Percentiles rank a stretch among this genome's conserved stretches.
These are phyloP conservation scores for Plasmodium coatneyi DNA, from an alignment of 169 alveolate genomes.

Conservation along the genomic window DNA sequence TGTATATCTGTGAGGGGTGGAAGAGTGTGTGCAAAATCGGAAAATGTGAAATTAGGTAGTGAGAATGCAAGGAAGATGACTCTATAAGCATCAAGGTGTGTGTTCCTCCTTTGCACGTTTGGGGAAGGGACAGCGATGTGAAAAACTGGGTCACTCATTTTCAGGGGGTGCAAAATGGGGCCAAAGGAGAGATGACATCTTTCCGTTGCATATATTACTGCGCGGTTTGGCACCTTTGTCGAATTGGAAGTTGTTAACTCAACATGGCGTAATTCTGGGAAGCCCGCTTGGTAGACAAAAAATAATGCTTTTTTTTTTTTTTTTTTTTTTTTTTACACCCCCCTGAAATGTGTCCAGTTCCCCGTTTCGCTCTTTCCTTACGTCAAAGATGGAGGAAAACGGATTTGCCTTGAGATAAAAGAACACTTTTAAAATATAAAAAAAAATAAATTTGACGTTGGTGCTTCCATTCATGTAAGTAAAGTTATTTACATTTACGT, in stretches of 20 bases:
- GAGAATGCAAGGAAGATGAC: not conserved
- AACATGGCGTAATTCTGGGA: not conserved
- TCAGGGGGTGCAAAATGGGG: not conserved
- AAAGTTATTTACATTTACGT: slow-evolving; percentile 36
- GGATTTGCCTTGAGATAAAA: slow-evolving; percentile 60
- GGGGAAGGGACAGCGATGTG: not conserved
- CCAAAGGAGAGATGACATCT: not conserved
- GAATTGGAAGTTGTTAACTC: not conserved
- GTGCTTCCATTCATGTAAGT: slow-evolving; percentile 47
- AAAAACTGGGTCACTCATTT: not conserved
- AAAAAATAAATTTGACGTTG: slow-evolving; percentile 61
- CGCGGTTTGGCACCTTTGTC: not conserved
- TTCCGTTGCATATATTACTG: not conserved
- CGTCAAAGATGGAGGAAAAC: slow-evolving; percentile 66
- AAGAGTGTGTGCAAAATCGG: not conserved
- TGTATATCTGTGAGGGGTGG: slow-evolving; percentile 33
- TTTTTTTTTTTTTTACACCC: not conserved
- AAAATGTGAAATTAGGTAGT: not conserved
- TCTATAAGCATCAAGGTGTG: not conserved
- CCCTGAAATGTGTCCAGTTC: not conserved
- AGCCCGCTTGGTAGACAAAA: not conserved
- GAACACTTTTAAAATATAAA: slow-evolving; percentile 43
- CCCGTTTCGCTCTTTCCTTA: slow-evolving; percentile 7
- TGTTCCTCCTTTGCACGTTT: not conserved
- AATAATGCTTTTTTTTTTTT: not conserved